Evolutionary conservation across 768 basidiomycete genomes (phyloP), one percentile per base, ranked within the genome.

Genomic region (Tricholoma furcatifolium): DNA sequence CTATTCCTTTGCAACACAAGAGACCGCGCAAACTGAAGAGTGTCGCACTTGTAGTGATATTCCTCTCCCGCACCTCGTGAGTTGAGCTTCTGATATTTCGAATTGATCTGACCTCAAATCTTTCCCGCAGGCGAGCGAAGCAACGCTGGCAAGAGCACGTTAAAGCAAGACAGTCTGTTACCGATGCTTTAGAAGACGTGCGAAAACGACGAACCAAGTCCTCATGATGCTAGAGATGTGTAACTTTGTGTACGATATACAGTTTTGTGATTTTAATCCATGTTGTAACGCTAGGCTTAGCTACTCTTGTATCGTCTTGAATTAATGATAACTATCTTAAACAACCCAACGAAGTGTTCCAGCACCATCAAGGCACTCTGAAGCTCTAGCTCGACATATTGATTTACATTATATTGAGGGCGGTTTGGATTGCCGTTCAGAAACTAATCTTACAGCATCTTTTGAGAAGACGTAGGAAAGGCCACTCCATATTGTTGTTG

Each of bases 401-500:
- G 5, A 11, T 14, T 18, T 18, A 32, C 14, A 8, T 52, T 43
- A 61, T 34, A 59, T 60, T 17, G 61, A 62, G 3, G 65, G 69
- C 4, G 62, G 58, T 54, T 65, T 71, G 11, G 57, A 55, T 20
- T 63, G 67, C 24, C 65, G 64, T 57, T 70, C 62, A 30, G 77
- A 73, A 20, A 87, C 55, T 41, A 92, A 67, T 34, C 82, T 82
- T 39, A 92, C 85, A 0, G 87, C 88, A 55, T 86, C 78, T 63
- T 85, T 88, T 6, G 85, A 82, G 62, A 88, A 85, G 6, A 93
- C 60, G 62, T 93, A 93, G 17, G 89, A 90, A 43, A 89, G 62
- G 10, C 96, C 96, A 59, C 93, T 95, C 87, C 89, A 92, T 23
- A 98, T 73, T 1, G 96, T 99, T 6, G 96, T 97, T 4, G 81